Percentiles rank a stretch among this genome's conserved stretches.
phyloP scores from a whole-genome alignment of 2,329 filamentous ascomycete genomes.

The Talaromyces sp. region DNA sequence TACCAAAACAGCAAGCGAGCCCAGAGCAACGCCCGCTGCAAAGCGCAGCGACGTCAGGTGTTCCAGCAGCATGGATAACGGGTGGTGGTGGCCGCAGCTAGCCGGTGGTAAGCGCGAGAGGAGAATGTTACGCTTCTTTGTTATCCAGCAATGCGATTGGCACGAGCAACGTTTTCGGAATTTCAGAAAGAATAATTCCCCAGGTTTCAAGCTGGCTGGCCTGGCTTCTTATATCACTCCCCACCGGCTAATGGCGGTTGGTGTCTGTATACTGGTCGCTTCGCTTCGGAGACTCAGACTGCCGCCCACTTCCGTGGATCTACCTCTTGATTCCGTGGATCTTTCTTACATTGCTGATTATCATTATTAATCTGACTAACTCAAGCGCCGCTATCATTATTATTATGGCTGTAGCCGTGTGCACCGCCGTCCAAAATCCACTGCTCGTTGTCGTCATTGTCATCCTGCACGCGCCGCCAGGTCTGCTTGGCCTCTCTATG shows the following conservation, averaged over 20 bases:
- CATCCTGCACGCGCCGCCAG: slow-evolving; percentile 45
- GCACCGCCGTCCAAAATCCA: slow-evolving; percentile 45
- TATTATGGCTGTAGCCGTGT: slow-evolving; percentile 29
- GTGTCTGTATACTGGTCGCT: not conserved
- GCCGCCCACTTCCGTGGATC: not conserved
- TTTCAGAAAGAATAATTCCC: not conserved
- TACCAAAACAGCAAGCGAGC: slow-evolving; percentile 7
- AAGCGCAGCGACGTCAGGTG: slow-evolving; percentile 6
- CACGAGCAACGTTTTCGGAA: not conserved
- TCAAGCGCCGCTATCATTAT: slow-evolving; percentile 4
- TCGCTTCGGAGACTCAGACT: not conserved
- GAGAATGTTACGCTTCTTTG: not conserved
- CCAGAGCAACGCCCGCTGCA: slow-evolving; percentile 2
- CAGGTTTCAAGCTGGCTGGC: not conserved
- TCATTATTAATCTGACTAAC: not conserved
- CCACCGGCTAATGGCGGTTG: not conserved
- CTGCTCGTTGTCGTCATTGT: slow-evolving; percentile 44
- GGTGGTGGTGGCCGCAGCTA: not conserved
- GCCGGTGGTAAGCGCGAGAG: slow-evolving; percentile 2
- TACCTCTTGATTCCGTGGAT: not conserved
- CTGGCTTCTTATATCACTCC: not conserved
- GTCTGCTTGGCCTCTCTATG: slow-evolving; percentile 35
- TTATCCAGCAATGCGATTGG: not conserved
- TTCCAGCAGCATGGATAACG: slow-evolving; percentile 6
- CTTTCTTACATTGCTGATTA: not conserved